Evolutionary conservation across 768 basidiomycete genomes (phyloP).

Genomic region (Kwoniella dendrophila): DNA sequence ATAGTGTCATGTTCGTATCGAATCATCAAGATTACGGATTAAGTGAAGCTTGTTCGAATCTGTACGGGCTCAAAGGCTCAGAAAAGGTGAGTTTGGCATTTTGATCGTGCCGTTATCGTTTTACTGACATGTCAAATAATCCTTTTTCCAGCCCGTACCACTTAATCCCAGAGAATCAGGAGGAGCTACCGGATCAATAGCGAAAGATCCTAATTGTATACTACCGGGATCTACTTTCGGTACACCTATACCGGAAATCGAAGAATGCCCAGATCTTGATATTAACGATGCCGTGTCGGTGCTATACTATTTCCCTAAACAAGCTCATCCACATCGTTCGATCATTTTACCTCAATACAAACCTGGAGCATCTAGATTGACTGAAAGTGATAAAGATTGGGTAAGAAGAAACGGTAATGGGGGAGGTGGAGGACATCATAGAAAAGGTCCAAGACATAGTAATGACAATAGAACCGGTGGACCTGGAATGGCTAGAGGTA

Average conservation of each 20-base stretch:
- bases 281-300: conserved; percentile 87
- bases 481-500: conserved; percentile 33
- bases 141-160: conserved; percentile 65
- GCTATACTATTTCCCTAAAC: conserved; percentile 84
- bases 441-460: conserved; percentile 31
- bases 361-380: conserved; percentile 65
- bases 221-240: conserved; percentile 91
- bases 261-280: conserved; percentile 73
- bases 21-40: conserved; percentile 71
- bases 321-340: conserved; percentile 80
- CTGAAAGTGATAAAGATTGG: conserved; percentile 70
- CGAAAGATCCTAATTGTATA: conserved; percentile 83
- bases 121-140: background rate
- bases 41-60: conserved; percentile 75
- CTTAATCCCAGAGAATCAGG: conserved; percentile 71
- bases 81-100: conserved; percentile 65
- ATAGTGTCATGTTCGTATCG: conserved; percentile 76
- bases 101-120: background rate
- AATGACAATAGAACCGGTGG: conserved; percentile 25
- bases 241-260: conserved; percentile 65
- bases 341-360: conserved; percentile 74
- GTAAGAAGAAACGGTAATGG: conserved; percentile 61
- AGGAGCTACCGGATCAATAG: conserved; percentile 72
- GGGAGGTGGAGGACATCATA: conserved; percentile 32
- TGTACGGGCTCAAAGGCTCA: conserved; percentile 74